Conservation (phyloP, 1,284 basidiomycete species). For the Trichosporon coremiiforme region DNA sequence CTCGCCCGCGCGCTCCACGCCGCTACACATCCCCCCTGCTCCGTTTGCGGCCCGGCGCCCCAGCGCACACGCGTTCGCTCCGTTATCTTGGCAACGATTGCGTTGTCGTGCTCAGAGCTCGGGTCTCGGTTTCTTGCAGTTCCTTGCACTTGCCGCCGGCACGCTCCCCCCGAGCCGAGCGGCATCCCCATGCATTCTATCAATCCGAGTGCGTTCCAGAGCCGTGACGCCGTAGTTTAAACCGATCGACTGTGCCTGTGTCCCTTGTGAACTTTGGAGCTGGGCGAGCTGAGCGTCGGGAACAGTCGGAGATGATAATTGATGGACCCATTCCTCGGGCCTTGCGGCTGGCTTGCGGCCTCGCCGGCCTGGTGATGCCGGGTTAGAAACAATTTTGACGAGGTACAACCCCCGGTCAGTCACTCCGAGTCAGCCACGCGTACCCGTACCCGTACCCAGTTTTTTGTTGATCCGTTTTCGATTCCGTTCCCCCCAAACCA, state of each 20-base stretch:
- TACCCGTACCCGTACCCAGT: not conserved
- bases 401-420: slow-evolving; percentile 18
- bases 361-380: not conserved
- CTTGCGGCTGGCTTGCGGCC: not conserved
- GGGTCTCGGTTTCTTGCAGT: not conserved
- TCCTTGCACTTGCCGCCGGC: not conserved
- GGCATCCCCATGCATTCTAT: not conserved
- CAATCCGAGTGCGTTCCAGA: not conserved
- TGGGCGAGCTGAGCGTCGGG: not conserved
- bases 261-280: not conserved
- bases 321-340: slow-evolving; percentile 8
- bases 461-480: not conserved
- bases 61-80: not conserved
- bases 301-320: slow-evolving; percentile 7
- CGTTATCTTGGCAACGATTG: not conserved
- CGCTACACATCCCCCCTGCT: not conserved
- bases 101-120: not conserved
- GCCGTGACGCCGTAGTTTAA: not conserved
- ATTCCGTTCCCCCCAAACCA: not conserved
- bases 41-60: not conserved
- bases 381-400: slow-evolving; percentile 14
- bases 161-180: not conserved
- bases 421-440: not conserved
- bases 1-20: not conserved
- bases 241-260: not conserved